Base-by-base conservation (phyloP, 768 basidiomycete genomes). In the Cystoderma amianthinum region DNA sequence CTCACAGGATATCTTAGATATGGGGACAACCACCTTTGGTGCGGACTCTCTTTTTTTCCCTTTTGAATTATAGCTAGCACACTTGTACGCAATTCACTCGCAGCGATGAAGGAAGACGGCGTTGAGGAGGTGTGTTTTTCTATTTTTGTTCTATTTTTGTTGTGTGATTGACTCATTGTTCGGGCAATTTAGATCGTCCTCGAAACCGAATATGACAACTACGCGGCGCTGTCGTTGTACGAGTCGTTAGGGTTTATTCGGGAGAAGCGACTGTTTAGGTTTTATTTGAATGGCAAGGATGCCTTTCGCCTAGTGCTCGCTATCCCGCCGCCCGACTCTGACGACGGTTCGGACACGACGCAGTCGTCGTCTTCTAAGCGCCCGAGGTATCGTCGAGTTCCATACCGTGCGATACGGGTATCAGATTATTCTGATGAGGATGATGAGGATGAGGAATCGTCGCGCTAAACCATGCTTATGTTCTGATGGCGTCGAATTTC, bases 201-300 rank as follows among this genome's bases (percentile, higher is more conserved):
- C 44, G 96, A 98, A 65, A 98, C 96, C 3, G 96, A 99, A 62
- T 86, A 74, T 57, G 95, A 98, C 64, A 98, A 98, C 61, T 63
- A 69, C 34, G 79, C 91, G 5, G 93, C 94, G 0, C 74, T 98
- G 12, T 80, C 85, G 2, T 68, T 99, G 10, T 98, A 98, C 63
- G 85, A 86, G 45, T 82, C 85, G 5, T 74, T 98, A 33, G 96
- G 96, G 0, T 99, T 99, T 63, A 86, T 97, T 18, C 80, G 90
- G 32, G 94, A 97, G 68, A 98, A 98, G 58, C 81, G 94, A 3
- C 71, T 99, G 13, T 82, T 85, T 57, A 78, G 96, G 1, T 99
- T 98, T 64, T 98, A 99, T 55, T 77, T 98, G 49, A 99, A 96
- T 56, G 91, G 90, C 35, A 97, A 97, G 62, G 93, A 98, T 56